Evolutionary conservation across 2,329 filamentous ascomycete species (phyloP).

Genomic region (Diaporthe sp.): DNA sequence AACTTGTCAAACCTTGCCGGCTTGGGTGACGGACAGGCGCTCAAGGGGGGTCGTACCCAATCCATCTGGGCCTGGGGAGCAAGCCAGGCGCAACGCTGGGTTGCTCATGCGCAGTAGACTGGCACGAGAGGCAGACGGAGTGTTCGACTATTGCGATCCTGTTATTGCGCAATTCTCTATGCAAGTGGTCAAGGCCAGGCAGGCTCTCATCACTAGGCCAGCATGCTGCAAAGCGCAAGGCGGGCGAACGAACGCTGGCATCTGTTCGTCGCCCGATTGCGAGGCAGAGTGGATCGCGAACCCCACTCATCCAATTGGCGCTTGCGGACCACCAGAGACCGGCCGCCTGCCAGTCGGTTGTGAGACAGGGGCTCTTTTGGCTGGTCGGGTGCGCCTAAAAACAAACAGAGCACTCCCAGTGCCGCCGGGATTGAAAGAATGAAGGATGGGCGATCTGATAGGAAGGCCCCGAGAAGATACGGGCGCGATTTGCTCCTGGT

Average conservation of each 20-base stretch:
- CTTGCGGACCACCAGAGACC: constrained; percentile 31
- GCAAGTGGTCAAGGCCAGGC: neutral
- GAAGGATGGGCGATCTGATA: constrained; percentile 15
- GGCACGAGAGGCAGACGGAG: neutral
- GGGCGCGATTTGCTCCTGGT: constrained; percentile 2
- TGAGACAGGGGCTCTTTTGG: constrained; percentile 36
- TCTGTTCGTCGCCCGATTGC: constrained; percentile 16
- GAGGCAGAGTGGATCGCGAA: constrained; percentile 24
- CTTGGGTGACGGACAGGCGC: constrained; percentile 2
- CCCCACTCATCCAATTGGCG: constrained; percentile 34
- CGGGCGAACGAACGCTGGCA: constrained; percentile 29
- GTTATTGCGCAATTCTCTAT: neutral
- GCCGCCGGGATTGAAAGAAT: constrained; percentile 5
- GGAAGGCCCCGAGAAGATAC: constrained; percentile 10
- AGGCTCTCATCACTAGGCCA: constrained; percentile 10
- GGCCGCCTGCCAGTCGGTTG: constrained; percentile 33
- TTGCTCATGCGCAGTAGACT: neutral
- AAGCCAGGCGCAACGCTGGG: constrained; percentile 16
- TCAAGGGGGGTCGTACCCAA: constrained; percentile 26
- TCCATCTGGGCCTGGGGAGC: neutral
- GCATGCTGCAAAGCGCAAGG: constrained; percentile 23
- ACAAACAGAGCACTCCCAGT: constrained; percentile 18
- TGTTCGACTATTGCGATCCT: neutral
- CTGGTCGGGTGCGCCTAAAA: constrained; percentile 29
- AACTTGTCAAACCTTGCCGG: constrained; percentile 29